phyloP scores from a whole-genome alignment of 352 stramenopile species.

The Blastocystis sp. region DNA sequence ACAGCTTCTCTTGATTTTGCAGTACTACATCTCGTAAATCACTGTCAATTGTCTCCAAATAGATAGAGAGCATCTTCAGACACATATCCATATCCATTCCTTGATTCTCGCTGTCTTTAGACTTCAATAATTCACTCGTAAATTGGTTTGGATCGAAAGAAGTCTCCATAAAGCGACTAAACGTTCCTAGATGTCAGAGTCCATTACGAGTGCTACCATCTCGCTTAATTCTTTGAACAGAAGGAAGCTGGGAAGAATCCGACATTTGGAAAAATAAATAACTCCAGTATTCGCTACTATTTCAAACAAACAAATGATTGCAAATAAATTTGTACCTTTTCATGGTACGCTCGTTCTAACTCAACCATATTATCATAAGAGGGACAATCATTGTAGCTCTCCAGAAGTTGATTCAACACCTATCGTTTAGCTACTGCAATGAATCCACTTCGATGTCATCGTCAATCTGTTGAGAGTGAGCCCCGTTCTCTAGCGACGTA shows the following conservation, averaged over 20 bases:
- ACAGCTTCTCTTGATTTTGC: constrained; percentile 27
- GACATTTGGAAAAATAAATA: neutral
- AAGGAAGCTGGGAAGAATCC: constrained; percentile 29
- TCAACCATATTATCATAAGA: neutral
- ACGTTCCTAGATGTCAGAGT: constrained; percentile 2
- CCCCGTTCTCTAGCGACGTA: neutral
- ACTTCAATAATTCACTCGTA: constrained; percentile 15
- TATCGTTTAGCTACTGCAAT: neutral
- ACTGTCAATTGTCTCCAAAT: constrained; percentile 47
- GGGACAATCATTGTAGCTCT: neutral
- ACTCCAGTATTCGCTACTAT: neutral
- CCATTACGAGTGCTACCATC: neutral
- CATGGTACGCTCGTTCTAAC: neutral
- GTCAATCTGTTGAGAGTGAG: neutral
- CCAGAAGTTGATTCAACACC: neutral
- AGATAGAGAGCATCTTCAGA: constrained; percentile 54
- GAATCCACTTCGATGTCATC: neutral
- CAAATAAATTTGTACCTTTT: neutral
- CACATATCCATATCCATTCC: constrained; percentile 59
- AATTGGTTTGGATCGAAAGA: neutral
- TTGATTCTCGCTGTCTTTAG: neutral
- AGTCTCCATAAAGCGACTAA: neutral
- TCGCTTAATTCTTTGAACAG: constrained; percentile 26
- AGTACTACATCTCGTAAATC: constrained; percentile 42
- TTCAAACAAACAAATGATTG: neutral